Base-by-base conservation (phyloP, 148 eudicot genomes). In the Vaccinium myrtillus region DNA sequence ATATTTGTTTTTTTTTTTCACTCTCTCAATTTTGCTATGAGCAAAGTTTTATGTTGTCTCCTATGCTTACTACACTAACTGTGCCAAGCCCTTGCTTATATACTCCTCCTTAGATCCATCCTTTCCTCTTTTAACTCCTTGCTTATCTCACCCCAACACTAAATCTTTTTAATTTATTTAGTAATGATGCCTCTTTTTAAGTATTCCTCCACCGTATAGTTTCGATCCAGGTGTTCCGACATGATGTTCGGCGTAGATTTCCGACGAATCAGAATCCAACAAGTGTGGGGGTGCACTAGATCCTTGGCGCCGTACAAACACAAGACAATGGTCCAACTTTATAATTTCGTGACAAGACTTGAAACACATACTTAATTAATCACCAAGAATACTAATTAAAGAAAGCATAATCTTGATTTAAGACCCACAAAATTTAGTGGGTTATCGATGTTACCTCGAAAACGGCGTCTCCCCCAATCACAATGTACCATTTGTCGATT, bases 391-490 rank as follows among this genome's bases (percentile, higher is more conserved):
- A 63, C 70, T 9, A 63, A 67, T 76, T 59, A 70, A 80, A 32
- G 4, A 49, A 30, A 48, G 11, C 55, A 50, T 18, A 56, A 71
- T 32, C 81, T 74, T 83, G 63, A 69, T 70, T 53, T 48, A 8
- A 8, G 14, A n/a, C 8, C 9, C 50, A 4, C 10, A 11, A 67
- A 81, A 19, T n/a, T 48, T 70, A 84, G 87, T 87, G 89, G 91
- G 88, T 78, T 79, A 83, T 81, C 74, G 83, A 54, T 88, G 88
- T 90, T 71, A 83, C 83, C 80, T 59, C 8, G 90, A 92, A 85
- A 87, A 83, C 46, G 83, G 86, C 84, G 78, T 73, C 61, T 19
- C 49, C n/a, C 18, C 89, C 90, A 90, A 91, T 92, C 53, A n/a
- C 0, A 19, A 4, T 5, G 1, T n/a, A 12, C 86, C 94, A 92